Evolutionary conservation across 2,329 filamentous ascomycete species (phyloP).

Genomic region (Fusarium stilboides): DNA sequence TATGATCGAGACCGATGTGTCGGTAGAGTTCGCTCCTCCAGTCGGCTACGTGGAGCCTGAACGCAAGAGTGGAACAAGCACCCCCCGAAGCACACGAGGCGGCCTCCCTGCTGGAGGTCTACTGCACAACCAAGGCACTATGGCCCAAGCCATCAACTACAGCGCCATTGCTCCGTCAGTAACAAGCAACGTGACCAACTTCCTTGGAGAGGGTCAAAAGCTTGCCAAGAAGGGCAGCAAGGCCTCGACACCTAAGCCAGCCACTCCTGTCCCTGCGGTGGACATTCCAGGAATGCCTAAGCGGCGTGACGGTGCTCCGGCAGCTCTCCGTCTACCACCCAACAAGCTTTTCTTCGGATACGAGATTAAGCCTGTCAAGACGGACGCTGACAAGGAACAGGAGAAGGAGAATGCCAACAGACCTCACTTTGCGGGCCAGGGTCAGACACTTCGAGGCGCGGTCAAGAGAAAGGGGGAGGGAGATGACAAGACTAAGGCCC

Average conservation of each 20-base stretch:
- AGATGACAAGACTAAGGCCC: constrained; percentile 63
- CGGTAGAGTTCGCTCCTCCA: constrained; percentile 94
- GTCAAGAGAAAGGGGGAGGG: constrained; percentile 78
- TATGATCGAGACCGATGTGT: constrained; percentile 96
- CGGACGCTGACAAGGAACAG: constrained; percentile 78
- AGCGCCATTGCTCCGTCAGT: constrained; percentile 87
- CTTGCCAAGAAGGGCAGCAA: constrained; percentile 89
- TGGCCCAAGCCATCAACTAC: constrained; percentile 99
- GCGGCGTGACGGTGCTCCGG: constrained; percentile 80
- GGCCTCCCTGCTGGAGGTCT: constrained; percentile 79
- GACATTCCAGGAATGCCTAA: constrained; percentile 53
- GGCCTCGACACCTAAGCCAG: constrained; percentile 73
- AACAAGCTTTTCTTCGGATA: constrained; percentile 99
- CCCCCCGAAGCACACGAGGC: constrained; percentile 78
- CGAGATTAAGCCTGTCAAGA: constrained; percentile 89
- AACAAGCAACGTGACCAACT: constrained; percentile 81
- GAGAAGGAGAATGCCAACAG: constrained; percentile 75
- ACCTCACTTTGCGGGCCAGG: constrained; percentile 86
- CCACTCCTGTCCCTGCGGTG: constrained; percentile 74
- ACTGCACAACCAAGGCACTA: constrained; percentile 88
- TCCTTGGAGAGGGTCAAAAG: constrained; percentile 84
- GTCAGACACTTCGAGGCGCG: constrained; percentile 81
- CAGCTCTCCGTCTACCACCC: constrained; percentile 85
- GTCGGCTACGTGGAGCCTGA: constrained; percentile 94
- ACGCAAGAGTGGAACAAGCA: constrained; percentile 85